Evolutionary conservation across 1,284 basidiomycete species (phyloP).

Genomic region (Hypsizygus ulmarius): DNA sequence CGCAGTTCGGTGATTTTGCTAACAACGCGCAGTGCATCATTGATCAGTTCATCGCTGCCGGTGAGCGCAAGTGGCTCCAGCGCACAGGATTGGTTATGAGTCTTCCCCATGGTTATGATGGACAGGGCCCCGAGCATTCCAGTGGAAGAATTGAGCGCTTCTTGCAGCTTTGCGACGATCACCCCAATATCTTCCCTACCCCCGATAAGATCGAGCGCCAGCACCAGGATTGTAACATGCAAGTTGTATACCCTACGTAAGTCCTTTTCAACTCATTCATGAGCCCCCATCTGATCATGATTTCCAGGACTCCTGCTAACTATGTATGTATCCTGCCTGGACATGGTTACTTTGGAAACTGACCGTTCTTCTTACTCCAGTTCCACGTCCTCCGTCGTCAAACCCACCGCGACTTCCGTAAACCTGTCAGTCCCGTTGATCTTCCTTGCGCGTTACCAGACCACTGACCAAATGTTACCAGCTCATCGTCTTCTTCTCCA

Average conservation of each 20-base stretch:
- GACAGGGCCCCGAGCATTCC: conserved; percentile 98
- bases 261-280: conserved; percentile 27
- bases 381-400: conserved; percentile 96
- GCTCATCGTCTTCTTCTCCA: conserved; percentile 96
- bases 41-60: conserved; percentile 98
- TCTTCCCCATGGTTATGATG: conserved; percentile 97
- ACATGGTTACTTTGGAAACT: conserved; percentile 7
- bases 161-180: conserved; percentile 97
- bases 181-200: conserved; percentile 89
- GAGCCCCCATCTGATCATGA: conserved; percentile 16
- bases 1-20: conserved; percentile 97
- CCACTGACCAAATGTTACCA: conserved; percentile 25
- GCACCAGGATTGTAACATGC: conserved; percentile 99
- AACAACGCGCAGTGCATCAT: conserved; percentile 98
- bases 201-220: conserved; percentile 90
- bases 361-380: conserved; percentile 33
- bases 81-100: conserved; percentile 91
- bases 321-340: conserved; percentile 53
- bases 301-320: conserved; percentile 79
- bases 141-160: conserved; percentile 96
- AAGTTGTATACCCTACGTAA: conserved; percentile 93
- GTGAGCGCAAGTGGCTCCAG: conserved; percentile 98
- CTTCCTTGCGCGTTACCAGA: conserved; percentile 1
- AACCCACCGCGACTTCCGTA: conserved; percentile 94
- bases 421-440: conserved; percentile 58